Evolutionary conservation across 768 basidiomycete genomes (phyloP).

Genomic region (Tremella yokohamensis): DNA sequence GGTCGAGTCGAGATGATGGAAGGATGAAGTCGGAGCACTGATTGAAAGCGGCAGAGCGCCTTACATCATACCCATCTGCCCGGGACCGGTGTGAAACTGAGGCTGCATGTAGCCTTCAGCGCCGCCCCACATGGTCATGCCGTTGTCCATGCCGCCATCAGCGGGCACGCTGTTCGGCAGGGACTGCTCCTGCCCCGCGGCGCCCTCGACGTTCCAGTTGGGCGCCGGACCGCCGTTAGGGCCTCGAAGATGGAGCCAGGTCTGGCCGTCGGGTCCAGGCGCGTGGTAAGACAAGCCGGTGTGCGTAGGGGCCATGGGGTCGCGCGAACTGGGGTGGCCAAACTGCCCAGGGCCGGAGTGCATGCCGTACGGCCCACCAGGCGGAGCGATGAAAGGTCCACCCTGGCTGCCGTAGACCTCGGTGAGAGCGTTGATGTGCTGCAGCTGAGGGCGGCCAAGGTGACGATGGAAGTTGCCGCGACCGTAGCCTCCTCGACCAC

Average conservation of each 20-base stretch:
- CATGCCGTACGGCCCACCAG: slow-evolving; percentile 11
- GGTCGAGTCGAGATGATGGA: too few species aligned
- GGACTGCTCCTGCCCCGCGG: too few species aligned
- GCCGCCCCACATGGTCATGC: too few species aligned
- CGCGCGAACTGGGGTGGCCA: not conserved
- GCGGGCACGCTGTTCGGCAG: too few species aligned
- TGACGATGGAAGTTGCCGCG: slow-evolving; percentile 39
- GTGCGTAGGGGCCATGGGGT: slow-evolving; percentile 32
- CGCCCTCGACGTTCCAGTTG: slow-evolving; percentile 13
- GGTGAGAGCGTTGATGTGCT: slow-evolving; percentile 51
- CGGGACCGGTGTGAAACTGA: too few species aligned
- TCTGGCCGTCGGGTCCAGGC: slow-evolving; percentile 43
- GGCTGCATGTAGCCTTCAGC: too few species aligned
- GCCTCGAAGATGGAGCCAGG: slow-evolving; percentile 41
- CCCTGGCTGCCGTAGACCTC: slow-evolving; percentile 49
- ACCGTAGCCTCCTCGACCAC: slow-evolving; percentile 21
- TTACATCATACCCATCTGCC: too few species aligned
- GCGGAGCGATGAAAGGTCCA: slow-evolving; percentile 26
- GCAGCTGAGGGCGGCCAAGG: slow-evolving; percentile 48
- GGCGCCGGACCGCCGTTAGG: slow-evolving; percentile 24
- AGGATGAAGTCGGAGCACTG: too few species aligned
- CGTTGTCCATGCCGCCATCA: too few species aligned
- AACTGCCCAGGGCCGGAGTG: not conserved
- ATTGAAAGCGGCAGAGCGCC: too few species aligned
- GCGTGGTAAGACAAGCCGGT: slow-evolving; percentile 44